phyloP scores from a whole-genome alignment of 192 early-diverging fungal genomes.

The Rhizophagus sp. region DNA sequence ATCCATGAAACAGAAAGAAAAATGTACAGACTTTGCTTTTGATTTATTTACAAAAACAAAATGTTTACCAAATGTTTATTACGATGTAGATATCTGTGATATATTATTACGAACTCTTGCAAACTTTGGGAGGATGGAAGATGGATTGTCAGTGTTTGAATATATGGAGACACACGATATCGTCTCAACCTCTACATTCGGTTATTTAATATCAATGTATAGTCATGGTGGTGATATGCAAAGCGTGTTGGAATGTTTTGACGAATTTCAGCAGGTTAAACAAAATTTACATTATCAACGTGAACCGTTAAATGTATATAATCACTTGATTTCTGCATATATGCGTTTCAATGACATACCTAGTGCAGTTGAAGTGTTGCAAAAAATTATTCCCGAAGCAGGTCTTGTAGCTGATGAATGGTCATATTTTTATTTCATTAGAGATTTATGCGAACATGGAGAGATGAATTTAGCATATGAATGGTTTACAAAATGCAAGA shows the following conservation, averaged over 20 bases:
- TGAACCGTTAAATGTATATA: constrained; percentile 10
- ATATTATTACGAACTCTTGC: constrained; percentile 1
- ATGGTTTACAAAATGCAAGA: constrained; percentile 12
- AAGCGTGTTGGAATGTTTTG: constrained; percentile 20
- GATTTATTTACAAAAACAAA: not conserved
- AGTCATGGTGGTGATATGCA: constrained; percentile 14
- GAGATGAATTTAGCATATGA: not conserved
- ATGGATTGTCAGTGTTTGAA: constrained; percentile 16
- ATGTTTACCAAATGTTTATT: not conserved
- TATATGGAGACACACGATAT: constrained; percentile 14
- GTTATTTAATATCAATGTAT: constrained; percentile 20
- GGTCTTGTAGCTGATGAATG: not conserved
- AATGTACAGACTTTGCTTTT: not conserved
- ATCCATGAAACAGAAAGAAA: not conserved
- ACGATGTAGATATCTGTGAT: constrained; percentile 24
- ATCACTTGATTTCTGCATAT: constrained; percentile 20
- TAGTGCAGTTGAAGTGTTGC: constrained; percentile 13
- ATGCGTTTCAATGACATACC: constrained; percentile 1
- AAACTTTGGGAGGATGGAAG: constrained; percentile 1
- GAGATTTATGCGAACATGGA: constrained; percentile 10
- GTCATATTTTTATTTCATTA: constrained; percentile 23
- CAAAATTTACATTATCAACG: not conserved
- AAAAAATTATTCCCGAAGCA: not conserved
- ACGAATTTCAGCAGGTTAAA: not conserved
- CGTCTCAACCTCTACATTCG: not conserved